Base-by-base conservation (phyloP, 1,139 yeast species). In the Lodderomyces jiufengensis region DNA sequence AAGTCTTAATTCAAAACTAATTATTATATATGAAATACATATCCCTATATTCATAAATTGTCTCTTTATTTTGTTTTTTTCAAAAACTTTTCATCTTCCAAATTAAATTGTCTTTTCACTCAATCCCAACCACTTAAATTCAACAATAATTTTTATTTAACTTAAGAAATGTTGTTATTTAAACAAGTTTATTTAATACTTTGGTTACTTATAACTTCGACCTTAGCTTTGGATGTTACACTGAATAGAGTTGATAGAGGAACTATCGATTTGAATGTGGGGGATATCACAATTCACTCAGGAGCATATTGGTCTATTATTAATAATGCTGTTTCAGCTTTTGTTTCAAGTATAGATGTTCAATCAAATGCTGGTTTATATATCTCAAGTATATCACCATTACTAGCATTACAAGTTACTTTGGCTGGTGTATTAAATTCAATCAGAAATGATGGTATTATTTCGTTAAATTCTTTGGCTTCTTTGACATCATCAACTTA, bases 271-370 rank as follows among this genome's bases (percentile, higher is more conserved):
- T 30, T 29, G 12, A 16, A 14, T 24, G 45, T 56, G 34, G 63
- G 59, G 12, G 58, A 50, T 39, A 47, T 57, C n/a, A 45, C 44
- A 5, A 49, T 63, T 33, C 44, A 49, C n/a, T 47, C 51, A 9
- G 61, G 58, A 33, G 63, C 51, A n/a, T 59, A 51, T 41, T 63
- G 61, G 59, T 61, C 69, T 18, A 55, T 63, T 24, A 45, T 62
- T 33, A 50, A 62, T 43, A 61, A 61, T 39, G 56, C 57, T 15
- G 37, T 48, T 32, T 44, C 55, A 12, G 38, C 51, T 4, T 46
- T 56, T 27, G 46, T 48, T 22, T 64, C 66, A 10, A 34, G 37
- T 20, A 46, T 62, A 21, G 27, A 41, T 13, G 43, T 43, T 15
- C 26, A 35, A 9, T 50, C 49, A 24, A 44, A 53, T 12, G 63